Percentiles rank a stretch among this genome's conserved stretches.
Conservation (phyloP, 75 land plant species). For the Picea sitchensis region DNA sequence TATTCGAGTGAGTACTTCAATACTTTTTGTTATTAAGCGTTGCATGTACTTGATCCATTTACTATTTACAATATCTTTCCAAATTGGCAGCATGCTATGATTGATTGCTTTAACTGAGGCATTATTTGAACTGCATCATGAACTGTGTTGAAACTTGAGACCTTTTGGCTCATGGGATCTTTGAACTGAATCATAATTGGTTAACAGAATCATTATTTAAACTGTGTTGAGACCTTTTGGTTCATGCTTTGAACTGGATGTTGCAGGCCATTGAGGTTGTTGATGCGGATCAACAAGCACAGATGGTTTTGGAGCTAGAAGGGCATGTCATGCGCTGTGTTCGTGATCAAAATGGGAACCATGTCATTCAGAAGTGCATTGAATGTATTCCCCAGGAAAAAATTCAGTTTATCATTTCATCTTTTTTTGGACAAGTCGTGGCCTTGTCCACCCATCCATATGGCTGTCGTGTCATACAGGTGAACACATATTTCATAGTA, state of each 20-base stretch:
- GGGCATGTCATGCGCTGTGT: slow-evolving; percentile 85
- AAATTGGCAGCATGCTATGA: neutral
- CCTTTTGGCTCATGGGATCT: neutral
- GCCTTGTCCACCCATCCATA: slow-evolving; percentile 77
- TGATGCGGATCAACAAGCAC: slow-evolving; percentile 61
- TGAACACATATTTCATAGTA: slow-evolving; percentile 2
- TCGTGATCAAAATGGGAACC: slow-evolving; percentile 86
- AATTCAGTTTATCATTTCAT: slow-evolving; percentile 70
- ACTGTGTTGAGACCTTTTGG: neutral
- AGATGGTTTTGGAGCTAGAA: slow-evolving; percentile 77
- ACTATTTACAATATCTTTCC: neutral
- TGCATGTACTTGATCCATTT: neutral
- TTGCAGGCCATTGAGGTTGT: slow-evolving; percentile 79
- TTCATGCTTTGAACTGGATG: slow-evolving; percentile 14
- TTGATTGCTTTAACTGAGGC: neutral
- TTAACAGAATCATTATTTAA: neutral
- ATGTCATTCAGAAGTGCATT: slow-evolving; percentile 84
- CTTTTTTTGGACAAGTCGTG: slow-evolving; percentile 77
- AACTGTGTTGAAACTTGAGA: neutral
- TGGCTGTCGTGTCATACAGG: slow-evolving; percentile 89
- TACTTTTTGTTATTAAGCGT: neutral
- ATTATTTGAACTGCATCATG: neutral
- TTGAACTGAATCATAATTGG: neutral
- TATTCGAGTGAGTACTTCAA: neutral
- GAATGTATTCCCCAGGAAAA: slow-evolving; percentile 74